Conservation (phyloP, 331 rosid genomes). For the Quercus tomentella region DNA sequence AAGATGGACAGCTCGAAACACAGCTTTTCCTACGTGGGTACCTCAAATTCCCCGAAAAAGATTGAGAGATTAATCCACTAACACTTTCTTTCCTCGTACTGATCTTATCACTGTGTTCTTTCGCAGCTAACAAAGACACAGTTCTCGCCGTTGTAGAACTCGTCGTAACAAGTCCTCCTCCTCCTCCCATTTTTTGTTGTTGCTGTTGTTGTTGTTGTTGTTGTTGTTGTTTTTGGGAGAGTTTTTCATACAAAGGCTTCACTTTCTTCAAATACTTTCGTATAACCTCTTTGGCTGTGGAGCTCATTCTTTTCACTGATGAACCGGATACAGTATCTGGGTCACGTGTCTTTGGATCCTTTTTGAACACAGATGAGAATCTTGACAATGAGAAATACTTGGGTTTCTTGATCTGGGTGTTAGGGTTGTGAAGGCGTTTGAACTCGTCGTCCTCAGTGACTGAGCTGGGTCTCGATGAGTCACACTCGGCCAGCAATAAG, state of each 20-base stretch:
- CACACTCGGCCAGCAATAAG: conserved; percentile 48
- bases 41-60: conserved; percentile 82
- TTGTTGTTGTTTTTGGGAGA: conserved; percentile 52
- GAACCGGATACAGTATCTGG: conserved; percentile 32
- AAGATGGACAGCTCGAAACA: conserved; percentile 88
- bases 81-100: conserved; percentile 18
- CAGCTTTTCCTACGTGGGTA: conserved; percentile 55
- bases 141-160: background rate
- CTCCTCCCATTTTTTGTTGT: conserved; percentile 19
- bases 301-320: conserved; percentile 53
- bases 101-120: conserved; percentile 12
- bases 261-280: conserved; percentile 85
- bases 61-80: conserved; percentile 46
- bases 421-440: conserved; percentile 36
- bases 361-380: conserved; percentile 79
- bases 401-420: conserved; percentile 40
- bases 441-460: conserved; percentile 63
- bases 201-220: conserved; percentile 37
- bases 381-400: conserved; percentile 77
- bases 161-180: background rate
- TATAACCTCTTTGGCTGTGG: conserved; percentile 69
- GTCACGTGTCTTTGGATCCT: conserved; percentile 31
- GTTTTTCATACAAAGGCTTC: conserved; percentile 74
- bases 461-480: conserved; percentile 86
- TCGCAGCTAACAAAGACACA: conserved; percentile 13